A percentile compares a stretch with the other conserved stretches of the same genome.
These are phyloP conservation scores for Solanum paucissectum DNA, from an alignment of 257 asterid species.

Conservation along the genomic window DNA sequence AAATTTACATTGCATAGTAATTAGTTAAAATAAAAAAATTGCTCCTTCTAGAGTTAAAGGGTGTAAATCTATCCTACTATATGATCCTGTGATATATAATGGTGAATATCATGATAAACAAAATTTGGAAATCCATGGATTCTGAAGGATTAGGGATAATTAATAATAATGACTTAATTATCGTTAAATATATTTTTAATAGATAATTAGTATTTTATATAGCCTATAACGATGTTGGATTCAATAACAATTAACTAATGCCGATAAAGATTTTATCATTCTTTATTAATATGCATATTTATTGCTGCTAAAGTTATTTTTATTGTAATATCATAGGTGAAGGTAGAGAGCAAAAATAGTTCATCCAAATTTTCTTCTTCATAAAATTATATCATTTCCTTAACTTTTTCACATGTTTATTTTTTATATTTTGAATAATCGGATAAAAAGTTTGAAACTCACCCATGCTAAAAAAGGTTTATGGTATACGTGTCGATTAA, in stretches of 20 bases:
- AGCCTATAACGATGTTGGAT: accelerated
- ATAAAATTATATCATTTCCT: neutral
- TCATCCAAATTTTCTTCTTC: neutral
- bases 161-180: no score
- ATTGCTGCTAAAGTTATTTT: no score
- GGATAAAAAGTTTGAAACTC: accelerated
- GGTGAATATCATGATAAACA: neutral
- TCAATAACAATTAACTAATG: no score
- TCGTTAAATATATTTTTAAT: no score
- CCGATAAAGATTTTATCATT: accelerated
- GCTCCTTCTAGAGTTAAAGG: no score
- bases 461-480: neutral
- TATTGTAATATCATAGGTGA: no score
- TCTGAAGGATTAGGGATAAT: no score
- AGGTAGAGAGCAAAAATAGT: neutral
- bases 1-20: no score
- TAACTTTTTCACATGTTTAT: neutral
- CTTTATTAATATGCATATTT: no score
- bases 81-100: neutral
- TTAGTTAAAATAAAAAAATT: no score
- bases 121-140: neutral
- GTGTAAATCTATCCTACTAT: neutral
- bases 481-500: neutral
- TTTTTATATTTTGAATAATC: neutral
- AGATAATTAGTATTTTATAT: no score